A percentile compares a stretch with the other conserved stretches of the same genome.
Conservation (phyloP, 805 yeast genomes). For the Saccharomycopsis synnaedendra region DNA sequence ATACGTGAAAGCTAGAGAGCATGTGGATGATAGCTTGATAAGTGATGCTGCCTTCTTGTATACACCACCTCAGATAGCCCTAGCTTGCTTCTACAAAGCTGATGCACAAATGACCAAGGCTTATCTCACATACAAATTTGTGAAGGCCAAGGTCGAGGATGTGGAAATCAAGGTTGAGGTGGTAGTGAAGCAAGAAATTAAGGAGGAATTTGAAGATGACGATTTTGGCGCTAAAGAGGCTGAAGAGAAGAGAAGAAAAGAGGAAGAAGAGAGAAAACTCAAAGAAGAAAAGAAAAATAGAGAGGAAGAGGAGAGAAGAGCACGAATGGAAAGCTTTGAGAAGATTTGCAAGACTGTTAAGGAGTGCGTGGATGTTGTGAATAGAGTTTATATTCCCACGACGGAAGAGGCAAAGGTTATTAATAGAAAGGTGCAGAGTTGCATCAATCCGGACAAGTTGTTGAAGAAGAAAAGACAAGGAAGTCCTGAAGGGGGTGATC, state of each 20-base stretch:
- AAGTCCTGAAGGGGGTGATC: constrained; percentile 2
- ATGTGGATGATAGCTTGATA: constrained; percentile 55
- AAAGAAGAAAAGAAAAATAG: background rate
- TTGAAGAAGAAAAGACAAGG: constrained; percentile 33
- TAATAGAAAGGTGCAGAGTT: constrained; percentile 52
- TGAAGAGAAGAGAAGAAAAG: constrained; percentile 6
- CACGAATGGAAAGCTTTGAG: constrained; percentile 26
- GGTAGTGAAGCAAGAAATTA: constrained; percentile 17
- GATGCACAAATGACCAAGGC: constrained; percentile 54
- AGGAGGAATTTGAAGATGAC: constrained; percentile 9
- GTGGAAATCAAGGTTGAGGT: constrained; percentile 6
- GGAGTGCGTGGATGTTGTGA: constrained; percentile 5
- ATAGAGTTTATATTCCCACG: background rate
- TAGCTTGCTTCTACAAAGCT: constrained; percentile 66
- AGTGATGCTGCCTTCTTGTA: constrained; percentile 68
- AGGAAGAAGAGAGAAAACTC: constrained; percentile 5
- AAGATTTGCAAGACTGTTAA: constrained; percentile 33
- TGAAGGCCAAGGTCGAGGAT: constrained; percentile 19
- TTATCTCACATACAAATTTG: constrained; percentile 56
- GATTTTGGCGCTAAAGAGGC: constrained; percentile 3
- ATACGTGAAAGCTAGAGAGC: constrained; percentile 58
- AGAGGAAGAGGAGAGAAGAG: background rate
- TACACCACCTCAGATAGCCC: constrained; percentile 93
- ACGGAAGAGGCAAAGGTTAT: constrained; percentile 48
- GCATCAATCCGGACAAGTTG: constrained; percentile 45